A percentile compares a stretch with the other conserved stretches of the same genome.
phyloP scores from a whole-genome alignment of 1,284 basidiomycete species.

The Exobasidium cylindrosporum region DNA sequence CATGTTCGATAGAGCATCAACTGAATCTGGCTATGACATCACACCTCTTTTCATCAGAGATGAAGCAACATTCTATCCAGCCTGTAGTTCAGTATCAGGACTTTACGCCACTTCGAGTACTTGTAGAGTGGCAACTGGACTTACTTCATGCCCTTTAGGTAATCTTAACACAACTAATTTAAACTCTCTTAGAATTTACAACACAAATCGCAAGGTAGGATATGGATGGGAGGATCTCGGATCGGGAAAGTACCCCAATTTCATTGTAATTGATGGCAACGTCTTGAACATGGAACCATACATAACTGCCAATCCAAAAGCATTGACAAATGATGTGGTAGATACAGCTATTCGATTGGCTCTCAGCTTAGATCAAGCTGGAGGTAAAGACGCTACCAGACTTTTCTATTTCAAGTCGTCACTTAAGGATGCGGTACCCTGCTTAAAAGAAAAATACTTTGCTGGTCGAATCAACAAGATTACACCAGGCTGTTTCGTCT shows the following conservation, averaged over 20 bases:
- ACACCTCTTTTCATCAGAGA: constrained; percentile 68
- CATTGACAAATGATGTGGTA: constrained; percentile 72
- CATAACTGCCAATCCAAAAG: constrained; percentile 68
- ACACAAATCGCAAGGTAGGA: constrained; percentile 34
- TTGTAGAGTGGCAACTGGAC: constrained; percentile 60
- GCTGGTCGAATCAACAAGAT: constrained; percentile 96
- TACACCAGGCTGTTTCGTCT: constrained; percentile 90
- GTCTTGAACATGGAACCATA: constrained; percentile 93
- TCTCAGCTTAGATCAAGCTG: constrained; percentile 59
- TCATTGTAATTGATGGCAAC: constrained; percentile 69
- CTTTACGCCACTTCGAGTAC: constrained; percentile 71
- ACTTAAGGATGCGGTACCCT: constrained; percentile 38
- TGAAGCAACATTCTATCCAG: constrained; percentile 58
- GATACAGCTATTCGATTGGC: constrained; percentile 79
- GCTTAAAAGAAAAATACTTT: constrained; percentile 43
- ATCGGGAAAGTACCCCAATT: constrained; percentile 28
- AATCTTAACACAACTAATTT: constrained; percentile 28
- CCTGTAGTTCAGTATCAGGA: constrained; percentile 58
- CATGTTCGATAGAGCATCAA: constrained; percentile 62
- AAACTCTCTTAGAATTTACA: constrained; percentile 24
- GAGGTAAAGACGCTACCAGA: constrained; percentile 79
- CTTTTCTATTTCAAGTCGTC: constrained; percentile 36
- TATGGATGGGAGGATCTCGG: constrained; percentile 50
- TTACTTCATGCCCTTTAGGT: constrained; percentile 62
- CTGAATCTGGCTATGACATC: constrained; percentile 74